Conservation (phyloP, 176 grass and related monocot species). For the Eragrostis curvula region DNA sequence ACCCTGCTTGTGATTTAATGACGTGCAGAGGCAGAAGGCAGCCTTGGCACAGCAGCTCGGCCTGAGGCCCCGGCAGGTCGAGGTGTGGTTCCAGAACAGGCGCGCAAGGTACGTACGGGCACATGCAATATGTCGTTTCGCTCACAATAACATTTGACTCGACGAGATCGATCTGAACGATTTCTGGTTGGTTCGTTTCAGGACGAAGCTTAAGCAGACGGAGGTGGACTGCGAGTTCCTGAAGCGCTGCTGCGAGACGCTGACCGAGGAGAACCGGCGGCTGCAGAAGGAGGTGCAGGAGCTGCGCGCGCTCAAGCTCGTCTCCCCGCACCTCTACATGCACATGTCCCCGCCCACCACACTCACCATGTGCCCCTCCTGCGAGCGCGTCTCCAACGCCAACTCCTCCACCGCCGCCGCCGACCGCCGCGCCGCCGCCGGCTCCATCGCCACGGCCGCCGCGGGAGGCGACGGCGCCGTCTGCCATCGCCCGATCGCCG, state of each 20-base stretch:
- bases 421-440: background rate
- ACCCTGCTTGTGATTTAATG: background rate
- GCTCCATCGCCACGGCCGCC: background rate
- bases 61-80: constrained; percentile 81
- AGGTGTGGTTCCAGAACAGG: constrained; percentile 98
- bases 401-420: background rate
- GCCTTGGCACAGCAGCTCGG: constrained; percentile 76
- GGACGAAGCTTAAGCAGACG: constrained; percentile 96
- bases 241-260: constrained; percentile 91
- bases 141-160: background rate
- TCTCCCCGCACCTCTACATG: constrained; percentile 70
- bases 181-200: too few relatives aligned
- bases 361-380: constrained; percentile 92
- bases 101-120: constrained; percentile 66
- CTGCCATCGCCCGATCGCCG: constrained; percentile 67
- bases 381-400: constrained; percentile 65
- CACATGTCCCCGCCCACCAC: constrained; percentile 82
- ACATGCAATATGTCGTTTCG: constrained; percentile 40
- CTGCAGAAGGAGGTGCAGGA: constrained; percentile 87
- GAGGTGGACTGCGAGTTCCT: constrained; percentile 95
- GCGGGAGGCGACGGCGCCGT: background rate
- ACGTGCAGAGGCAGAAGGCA: constrained; percentile 76
- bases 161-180: background rate
- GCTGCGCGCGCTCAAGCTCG: constrained; percentile 79
- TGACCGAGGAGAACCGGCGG: constrained; percentile 92